Percentiles rank a stretch among this genome's conserved stretches.
These are phyloP conservation scores for Avena insularis DNA, from an alignment of 176 grass and related monocot species.

Conservation along the genomic window DNA sequence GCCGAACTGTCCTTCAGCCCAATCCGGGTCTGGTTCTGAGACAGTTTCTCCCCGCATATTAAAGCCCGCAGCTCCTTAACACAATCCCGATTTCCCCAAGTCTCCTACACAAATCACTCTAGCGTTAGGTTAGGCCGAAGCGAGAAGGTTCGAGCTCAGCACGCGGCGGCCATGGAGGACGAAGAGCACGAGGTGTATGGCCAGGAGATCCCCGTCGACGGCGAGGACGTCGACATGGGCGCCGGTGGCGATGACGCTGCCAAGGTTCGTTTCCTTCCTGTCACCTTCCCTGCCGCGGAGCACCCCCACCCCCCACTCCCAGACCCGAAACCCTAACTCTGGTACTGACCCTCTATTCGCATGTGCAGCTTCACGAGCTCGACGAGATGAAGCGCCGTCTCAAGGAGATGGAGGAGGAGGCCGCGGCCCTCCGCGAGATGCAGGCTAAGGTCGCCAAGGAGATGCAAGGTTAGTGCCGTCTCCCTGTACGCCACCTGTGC, in stretches of 20 bases:
- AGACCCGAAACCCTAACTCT: constrained; percentile 41
- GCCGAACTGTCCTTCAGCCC: not conserved
- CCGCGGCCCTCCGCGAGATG: constrained; percentile 79
- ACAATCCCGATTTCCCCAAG: not conserved
- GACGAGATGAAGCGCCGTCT: constrained; percentile 87
- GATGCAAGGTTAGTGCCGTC: constrained; percentile 65
- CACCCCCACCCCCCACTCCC: not conserved
- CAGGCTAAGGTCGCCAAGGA: constrained; percentile 83
- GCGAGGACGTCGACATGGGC: constrained; percentile 67
- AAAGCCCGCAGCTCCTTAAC: not conserved
- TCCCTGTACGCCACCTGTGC: not conserved
- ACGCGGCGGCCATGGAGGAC: constrained; percentile 57
- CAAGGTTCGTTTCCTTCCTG: constrained; percentile 43
- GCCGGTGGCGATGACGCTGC: constrained; percentile 43
- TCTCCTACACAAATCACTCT: not conserved
- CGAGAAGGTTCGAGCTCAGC: not conserved
- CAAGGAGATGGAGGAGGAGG: constrained; percentile 92
- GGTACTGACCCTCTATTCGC: constrained; percentile 17
- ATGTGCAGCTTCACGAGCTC: constrained; percentile 62
- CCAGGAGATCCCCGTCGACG: constrained; percentile 70
- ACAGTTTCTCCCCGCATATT: not conserved
- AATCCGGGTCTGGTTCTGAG: not conserved
- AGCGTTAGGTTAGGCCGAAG: not conserved
- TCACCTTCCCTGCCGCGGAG: not conserved
- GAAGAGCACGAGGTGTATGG: constrained; percentile 82